These are phyloP conservation scores for Amphibolis antarctica DNA, from an alignment of 106 monocot species.

Conservation along the genomic window DNA sequence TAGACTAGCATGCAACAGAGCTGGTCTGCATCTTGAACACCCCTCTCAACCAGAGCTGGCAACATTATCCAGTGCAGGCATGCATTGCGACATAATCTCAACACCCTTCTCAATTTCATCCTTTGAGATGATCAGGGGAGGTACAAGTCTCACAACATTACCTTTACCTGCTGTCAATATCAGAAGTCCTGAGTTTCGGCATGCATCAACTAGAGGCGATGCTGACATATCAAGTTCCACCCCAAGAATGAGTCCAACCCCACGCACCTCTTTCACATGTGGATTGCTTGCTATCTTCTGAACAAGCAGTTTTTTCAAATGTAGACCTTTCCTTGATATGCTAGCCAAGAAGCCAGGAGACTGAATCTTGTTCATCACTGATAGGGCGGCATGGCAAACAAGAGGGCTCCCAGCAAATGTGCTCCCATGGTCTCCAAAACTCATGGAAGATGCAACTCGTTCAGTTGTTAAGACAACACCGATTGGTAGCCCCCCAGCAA, in stretches of 20 bases:
- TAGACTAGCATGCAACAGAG: too few relatives aligned
- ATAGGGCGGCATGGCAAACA: constrained; percentile 57
- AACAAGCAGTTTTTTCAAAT: constrained; percentile 48
- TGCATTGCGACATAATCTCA: constrained; percentile 38
- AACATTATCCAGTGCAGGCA: constrained; percentile 46
- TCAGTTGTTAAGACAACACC: constrained; percentile 53
- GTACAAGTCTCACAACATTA: constrained; percentile 70
- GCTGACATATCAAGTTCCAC: constrained; percentile 74
- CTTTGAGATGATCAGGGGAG: constrained; percentile 70
- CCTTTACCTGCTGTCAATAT: constrained; percentile 82
- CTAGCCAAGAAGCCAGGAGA: constrained; percentile 42
- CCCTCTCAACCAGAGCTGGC: background rate
- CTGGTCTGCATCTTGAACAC: too few relatives aligned
- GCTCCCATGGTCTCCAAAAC: constrained; percentile 65
- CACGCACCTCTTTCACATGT: constrained; percentile 67
- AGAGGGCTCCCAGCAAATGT: constrained; percentile 78
- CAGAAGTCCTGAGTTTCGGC: constrained; percentile 53
- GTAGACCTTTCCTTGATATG: constrained; percentile 48
- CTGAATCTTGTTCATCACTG: constrained; percentile 63
- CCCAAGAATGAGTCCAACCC: constrained; percentile 66
- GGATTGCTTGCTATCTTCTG: constrained; percentile 31
- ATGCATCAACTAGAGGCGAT: constrained; percentile 46
- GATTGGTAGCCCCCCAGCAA: constrained; percentile 81
- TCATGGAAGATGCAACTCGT: constrained; percentile 48
- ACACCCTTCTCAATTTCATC: constrained; percentile 57